These are phyloP conservation scores for Tulasnella sp. DNA, from an alignment of 768 basidiomycete genomes.

Conservation along the genomic window DNA sequence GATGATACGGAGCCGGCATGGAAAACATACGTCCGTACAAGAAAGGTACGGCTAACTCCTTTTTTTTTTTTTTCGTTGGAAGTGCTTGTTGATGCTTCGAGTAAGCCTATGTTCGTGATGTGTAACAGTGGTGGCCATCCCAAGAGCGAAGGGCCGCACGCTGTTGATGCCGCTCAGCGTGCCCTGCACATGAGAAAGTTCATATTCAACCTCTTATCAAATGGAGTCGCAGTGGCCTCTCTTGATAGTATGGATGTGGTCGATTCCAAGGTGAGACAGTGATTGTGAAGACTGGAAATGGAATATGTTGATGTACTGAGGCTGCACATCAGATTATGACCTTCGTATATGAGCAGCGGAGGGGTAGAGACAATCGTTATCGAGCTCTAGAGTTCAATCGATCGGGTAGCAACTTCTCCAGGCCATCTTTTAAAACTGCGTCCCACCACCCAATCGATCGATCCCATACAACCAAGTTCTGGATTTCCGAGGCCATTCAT, in stretches of 20 bases:
- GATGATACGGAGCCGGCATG: conserved; percentile 38
- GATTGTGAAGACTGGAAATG: no score
- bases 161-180: conserved; percentile 19
- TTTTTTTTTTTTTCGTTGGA: background rate
- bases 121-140: conserved; percentile 40
- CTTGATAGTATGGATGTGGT: conserved; percentile 46
- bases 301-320: no score
- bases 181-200: conserved; percentile 40
- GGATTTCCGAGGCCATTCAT: no score
- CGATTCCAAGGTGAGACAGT: conserved; percentile 53
- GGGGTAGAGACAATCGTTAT: no score
- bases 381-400: no score
- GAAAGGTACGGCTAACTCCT: conserved; percentile 30
- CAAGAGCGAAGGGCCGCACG: no score
- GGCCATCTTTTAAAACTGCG: no score
- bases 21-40: conserved; percentile 33
- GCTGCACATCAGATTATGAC: conserved; percentile 38
- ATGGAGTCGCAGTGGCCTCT: conserved; percentile 40
- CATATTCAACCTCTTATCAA: conserved; percentile 38
- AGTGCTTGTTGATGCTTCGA: conserved; percentile 15
- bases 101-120: conserved; percentile 58
- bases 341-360: conserved; percentile 35
- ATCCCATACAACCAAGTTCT: no score
- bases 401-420: no score
- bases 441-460: no score